phyloP scores from a whole-genome alignment of 208 protist genomes.

The Crithidia mellificae region DNA sequence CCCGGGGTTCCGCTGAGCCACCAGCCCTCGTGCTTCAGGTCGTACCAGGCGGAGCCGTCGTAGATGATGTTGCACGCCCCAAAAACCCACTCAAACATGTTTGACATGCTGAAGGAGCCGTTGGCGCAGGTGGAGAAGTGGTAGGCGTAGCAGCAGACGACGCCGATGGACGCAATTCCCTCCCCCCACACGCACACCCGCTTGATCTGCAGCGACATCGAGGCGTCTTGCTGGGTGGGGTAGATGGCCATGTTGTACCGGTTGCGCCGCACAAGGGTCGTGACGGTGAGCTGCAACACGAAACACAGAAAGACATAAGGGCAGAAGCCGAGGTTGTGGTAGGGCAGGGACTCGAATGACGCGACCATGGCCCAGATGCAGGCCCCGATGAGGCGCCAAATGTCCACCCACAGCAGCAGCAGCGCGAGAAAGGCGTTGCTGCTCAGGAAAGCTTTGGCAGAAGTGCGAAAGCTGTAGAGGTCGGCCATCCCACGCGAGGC shows the following conservation, averaged over 20 bases:
- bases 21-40: conserved; percentile 67
- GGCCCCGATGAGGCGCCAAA: conserved; percentile 45
- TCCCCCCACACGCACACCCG: conserved; percentile 48
- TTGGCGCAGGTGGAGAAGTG: conserved; percentile 63
- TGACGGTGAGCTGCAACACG: conserved; percentile 44
- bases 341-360: conserved; percentile 53
- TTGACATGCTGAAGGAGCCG: conserved; percentile 67
- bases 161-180: conserved; percentile 31
- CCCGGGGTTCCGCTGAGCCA: conserved; percentile 53
- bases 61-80: conserved; percentile 62
- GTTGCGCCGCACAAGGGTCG: conserved; percentile 48
- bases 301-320: conserved; percentile 66
- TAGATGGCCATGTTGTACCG: conserved; percentile 64
- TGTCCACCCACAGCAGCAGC: conserved; percentile 52
- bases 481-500: conserved; percentile 47
- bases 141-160: conserved; percentile 56
- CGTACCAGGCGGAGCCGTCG: conserved; percentile 65
- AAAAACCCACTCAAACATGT: conserved; percentile 76
- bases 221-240: conserved; percentile 39
- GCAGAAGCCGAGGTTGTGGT: conserved; percentile 69
- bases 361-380: conserved; percentile 60
- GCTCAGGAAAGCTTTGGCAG: conserved; percentile 32
- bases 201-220: conserved; percentile 50
- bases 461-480: conserved; percentile 37
- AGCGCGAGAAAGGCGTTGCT: conserved; percentile 57